Evolutionary conservation across 2,329 filamentous ascomycete genomes (phyloP).

Genomic region (Paecilomyces variotii): DNA sequence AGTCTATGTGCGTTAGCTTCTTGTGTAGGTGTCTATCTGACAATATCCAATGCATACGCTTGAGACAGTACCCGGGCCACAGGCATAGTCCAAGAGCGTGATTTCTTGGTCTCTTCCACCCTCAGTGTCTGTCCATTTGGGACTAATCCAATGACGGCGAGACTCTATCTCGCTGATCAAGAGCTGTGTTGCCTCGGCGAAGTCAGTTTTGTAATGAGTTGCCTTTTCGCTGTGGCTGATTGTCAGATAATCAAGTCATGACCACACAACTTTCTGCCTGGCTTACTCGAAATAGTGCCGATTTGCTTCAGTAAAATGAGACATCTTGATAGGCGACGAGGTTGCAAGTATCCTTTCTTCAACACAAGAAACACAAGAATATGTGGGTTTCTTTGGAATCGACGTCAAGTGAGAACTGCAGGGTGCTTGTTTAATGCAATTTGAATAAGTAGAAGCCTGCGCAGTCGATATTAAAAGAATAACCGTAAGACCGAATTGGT

Average conservation of each 20-base stretch:
- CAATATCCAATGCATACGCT: conserved; percentile 40
- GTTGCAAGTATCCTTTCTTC: background rate
- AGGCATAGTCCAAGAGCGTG: conserved; percentile 66
- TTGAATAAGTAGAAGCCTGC: too few relatives aligned
- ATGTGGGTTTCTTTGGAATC: background rate
- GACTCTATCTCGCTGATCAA: conserved; percentile 49
- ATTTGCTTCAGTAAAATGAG: conserved; percentile 29
- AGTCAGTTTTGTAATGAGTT: conserved; percentile 49
- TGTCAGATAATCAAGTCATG: background rate
- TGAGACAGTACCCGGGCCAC: conserved; percentile 61
- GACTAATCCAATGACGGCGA: conserved; percentile 54
- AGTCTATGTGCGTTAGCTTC: conserved; percentile 34
- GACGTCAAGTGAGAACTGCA: background rate
- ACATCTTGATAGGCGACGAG: conserved; percentile 13
- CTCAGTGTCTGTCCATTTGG: conserved; percentile 41
- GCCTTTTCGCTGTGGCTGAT: conserved; percentile 40
- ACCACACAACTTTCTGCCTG: conserved; percentile 1
- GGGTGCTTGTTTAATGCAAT: background rate
- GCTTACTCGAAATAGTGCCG: conserved; percentile 34
- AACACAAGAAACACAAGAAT: background rate
- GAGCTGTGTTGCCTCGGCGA: conserved; percentile 45
- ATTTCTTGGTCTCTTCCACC: conserved; percentile 25
- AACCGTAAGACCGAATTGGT: background rate
- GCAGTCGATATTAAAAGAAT: background rate
- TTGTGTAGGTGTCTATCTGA: background rate